phyloP scores from a whole-genome alignment of 2,329 filamentous ascomycete species.

The Colletotrichum tanaceti region DNA sequence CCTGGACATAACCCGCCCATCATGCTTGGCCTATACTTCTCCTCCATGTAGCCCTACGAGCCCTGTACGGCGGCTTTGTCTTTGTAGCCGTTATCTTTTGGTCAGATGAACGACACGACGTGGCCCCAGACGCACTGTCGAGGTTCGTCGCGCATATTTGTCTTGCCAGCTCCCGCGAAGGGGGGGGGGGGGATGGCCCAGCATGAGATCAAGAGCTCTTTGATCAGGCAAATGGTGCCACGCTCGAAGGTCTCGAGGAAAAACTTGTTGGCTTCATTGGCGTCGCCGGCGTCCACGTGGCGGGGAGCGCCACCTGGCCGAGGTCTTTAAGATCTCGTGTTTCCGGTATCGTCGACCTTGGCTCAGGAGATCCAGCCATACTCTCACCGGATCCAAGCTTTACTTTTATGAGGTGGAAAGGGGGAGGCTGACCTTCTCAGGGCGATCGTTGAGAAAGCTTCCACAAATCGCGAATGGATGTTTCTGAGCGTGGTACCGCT shows the following conservation, averaged over 20 bases:
- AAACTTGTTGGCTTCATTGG: slow-evolving; percentile 3
- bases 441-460: not conserved
- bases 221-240: not conserved
- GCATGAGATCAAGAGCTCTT: not conserved
- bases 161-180: no score
- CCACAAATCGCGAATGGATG: not conserved
- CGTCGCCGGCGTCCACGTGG: not conserved
- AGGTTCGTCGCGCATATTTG: not conserved
- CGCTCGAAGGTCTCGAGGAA: not conserved
- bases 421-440: not conserved
- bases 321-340: not conserved
- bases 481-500: no score
- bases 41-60: not conserved
- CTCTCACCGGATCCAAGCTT: no score
- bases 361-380: not conserved
- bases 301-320: not conserved
- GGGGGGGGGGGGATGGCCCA: no score
- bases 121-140: not conserved
- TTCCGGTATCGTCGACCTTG: slow-evolving; percentile 1
- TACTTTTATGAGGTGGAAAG: no score
- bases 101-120: slow-evolving; percentile 2
- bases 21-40: not conserved
- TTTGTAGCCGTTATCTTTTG: not conserved
- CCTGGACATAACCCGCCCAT: slow-evolving; percentile 6
- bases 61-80: not conserved